Evolutionary conservation across 305 asterid species (phyloP).

Genomic region (Fraxinus greggii): DNA sequence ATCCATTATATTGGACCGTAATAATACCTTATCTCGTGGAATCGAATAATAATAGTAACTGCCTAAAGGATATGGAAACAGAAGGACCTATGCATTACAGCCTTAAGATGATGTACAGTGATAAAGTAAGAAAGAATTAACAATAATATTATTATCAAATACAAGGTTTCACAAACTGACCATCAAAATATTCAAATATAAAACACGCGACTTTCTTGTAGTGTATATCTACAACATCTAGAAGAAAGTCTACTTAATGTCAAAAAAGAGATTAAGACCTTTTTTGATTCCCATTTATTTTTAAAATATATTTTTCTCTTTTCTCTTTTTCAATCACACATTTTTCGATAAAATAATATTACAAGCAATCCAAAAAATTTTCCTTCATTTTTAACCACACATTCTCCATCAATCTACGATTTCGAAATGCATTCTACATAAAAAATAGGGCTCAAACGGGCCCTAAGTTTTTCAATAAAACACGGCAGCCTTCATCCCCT

Average conservation of each 20-base stretch:
- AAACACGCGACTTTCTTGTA: background rate
- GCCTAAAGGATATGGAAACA: background rate
- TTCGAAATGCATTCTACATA: no score
- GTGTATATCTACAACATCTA: background rate
- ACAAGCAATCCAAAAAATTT: no score
- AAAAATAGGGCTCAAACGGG: no score
- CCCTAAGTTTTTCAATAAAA: background rate
- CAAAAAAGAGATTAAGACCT: background rate
- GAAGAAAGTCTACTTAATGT: background rate
- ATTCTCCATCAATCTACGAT: no score
- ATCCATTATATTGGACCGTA: background rate
- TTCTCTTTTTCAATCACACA: no score
- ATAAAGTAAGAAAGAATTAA: background rate
- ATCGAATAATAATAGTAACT: background rate
- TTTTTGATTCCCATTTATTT: no score
- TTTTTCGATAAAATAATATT: no score
- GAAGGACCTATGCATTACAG: background rate
- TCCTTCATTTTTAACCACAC: no score
- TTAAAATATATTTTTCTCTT: no score
- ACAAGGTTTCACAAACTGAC: background rate
- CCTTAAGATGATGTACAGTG: background rate
- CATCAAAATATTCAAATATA: background rate
- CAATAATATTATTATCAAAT: background rate
- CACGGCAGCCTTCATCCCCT: background rate
- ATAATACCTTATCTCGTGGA: background rate